Base-by-base conservation (phyloP, 2,329 filamentous ascomycete genomes). In the Sporothrix phasma region DNA sequence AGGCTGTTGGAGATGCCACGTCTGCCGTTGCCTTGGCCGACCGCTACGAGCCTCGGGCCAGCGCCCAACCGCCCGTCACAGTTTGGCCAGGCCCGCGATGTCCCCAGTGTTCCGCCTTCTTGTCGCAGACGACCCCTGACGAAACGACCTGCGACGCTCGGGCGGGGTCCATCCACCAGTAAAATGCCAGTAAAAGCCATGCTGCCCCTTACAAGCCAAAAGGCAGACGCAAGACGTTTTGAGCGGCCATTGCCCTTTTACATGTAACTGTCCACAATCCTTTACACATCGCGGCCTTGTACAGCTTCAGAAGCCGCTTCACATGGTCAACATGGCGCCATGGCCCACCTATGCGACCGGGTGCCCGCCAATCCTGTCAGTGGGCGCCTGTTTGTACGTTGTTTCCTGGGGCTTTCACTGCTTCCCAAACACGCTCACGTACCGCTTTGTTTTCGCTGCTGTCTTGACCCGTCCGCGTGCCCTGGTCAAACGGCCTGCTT, bases 101-200 rank as follows among this genome's bases (percentile, higher is more conserved):
- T 39, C 41, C 22, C 15, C n/a, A n/a, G 19, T 47, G n/a, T 56
- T 49, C 61, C 61, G 34, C 37, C 56, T 60, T 34, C 22, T 43
- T 74, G 72, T 75, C 70, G 69, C 69, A 73, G 72, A 72, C 69
- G 64, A 67, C 72, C 73, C 73, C 72, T 71, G 74, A 70, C 74
- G 74, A 76, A 76, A 76, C 74, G 69, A 64, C 62, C 72, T 75
- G 74, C 70, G 71, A 75, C 74, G 61, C 64, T 65, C 63, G 65
- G 64, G 65, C 60, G 65, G 61, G 66, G 26, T 49, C 37, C 31
- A 41, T 13, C 45, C 60, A 26, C 67, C 64, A 68, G 68, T 69
- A 17, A 64, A 37, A n/a, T 7, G 34, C n/a, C n/a, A n/a, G n/a
- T n/a, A n/a, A n/a, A n/a, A n/a, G 7, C 2, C 29, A 5, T 2